Evolutionary conservation across 1,284 basidiomycete genomes (phyloP).

Genomic region (Anthracocystis panici-leucophaei): DNA sequence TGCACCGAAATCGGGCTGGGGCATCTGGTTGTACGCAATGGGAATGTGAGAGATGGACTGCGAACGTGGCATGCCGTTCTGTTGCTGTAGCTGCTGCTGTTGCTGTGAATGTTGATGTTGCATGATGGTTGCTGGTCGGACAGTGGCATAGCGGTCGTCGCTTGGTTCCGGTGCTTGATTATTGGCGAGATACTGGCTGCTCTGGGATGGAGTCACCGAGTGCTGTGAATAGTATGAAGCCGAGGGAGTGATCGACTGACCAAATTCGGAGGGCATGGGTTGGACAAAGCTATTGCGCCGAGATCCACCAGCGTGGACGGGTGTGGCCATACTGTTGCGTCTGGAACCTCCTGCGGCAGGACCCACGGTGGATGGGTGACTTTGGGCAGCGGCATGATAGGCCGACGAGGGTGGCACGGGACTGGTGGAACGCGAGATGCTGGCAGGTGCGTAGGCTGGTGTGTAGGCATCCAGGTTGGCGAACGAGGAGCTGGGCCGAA

Average conservation of each 20-base stretch:
- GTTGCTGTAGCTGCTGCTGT: constrained; percentile 12
- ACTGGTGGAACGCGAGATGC: constrained; percentile 52
- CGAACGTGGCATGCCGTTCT: constrained; percentile 35
- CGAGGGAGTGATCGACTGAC: constrained; percentile 32
- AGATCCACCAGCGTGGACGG: constrained; percentile 17
- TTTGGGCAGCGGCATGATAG: constrained; percentile 12
- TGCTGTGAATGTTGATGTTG: constrained; percentile 12
- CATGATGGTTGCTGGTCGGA: constrained; percentile 20
- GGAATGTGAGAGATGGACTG: constrained; percentile 42
- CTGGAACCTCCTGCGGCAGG: constrained; percentile 18
- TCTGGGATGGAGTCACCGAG: constrained; percentile 43
- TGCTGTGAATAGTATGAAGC: constrained; percentile 50
- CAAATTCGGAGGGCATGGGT: constrained; percentile 30
- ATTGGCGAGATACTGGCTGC: constrained; percentile 23
- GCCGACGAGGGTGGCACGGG: constrained; percentile 45
- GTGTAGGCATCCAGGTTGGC: constrained; percentile 63
- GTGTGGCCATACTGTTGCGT: constrained; percentile 29
- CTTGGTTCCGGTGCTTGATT: constrained; percentile 11
- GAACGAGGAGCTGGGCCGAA: constrained; percentile 62
- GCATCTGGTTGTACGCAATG: constrained; percentile 28
- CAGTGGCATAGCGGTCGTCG: constrained; percentile 45
- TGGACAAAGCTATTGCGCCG: constrained; percentile 36
- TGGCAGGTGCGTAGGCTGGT: constrained; percentile 61
- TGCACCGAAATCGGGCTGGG: constrained; percentile 36
- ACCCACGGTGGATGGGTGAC: constrained; percentile 14